These are phyloP conservation scores for Verticillium tricorpus DNA, from an alignment of 2,329 filamentous ascomycete species.

Conservation along the genomic window DNA sequence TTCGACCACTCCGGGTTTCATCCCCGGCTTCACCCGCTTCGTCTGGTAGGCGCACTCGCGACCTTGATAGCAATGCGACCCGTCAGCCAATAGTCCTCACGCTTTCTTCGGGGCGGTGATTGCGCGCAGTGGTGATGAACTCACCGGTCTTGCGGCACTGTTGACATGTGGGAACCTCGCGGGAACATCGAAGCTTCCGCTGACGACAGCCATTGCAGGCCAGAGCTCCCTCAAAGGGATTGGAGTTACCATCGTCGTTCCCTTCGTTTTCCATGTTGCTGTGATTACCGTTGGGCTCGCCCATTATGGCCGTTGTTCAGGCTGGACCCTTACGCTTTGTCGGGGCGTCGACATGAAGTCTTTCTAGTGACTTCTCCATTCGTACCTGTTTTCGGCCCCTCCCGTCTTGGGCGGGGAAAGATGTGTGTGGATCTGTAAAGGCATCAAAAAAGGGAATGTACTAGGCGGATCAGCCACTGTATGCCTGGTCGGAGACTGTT, in stretches of 20 bases:
- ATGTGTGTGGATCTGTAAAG: not conserved
- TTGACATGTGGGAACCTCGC: constrained; percentile 7
- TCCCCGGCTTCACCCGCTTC: constrained; percentile 28
- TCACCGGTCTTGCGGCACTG: constrained; percentile 10
- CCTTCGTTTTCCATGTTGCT: not conserved
- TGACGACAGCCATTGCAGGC: constrained; percentile 9
- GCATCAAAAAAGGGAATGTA: not conserved
- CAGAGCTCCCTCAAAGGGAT: constrained; percentile 1
- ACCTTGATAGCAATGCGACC: not conserved
- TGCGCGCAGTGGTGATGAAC: not conserved
- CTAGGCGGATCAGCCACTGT: not conserved
- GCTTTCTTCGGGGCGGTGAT: not conserved
- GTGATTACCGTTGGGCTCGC: not conserved
- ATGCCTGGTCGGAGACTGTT: not conserved
- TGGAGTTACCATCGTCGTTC: not conserved
- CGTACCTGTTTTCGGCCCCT: not conserved
- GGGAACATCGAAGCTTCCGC: constrained; percentile 7
- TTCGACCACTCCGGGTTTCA: constrained; percentile 32
- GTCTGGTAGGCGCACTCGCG: constrained; percentile 24
- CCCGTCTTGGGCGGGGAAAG: not conserved
- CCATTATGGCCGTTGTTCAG: not conserved
- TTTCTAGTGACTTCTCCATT: not conserved
- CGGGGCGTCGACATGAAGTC: not conserved
- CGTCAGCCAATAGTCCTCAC: not conserved
- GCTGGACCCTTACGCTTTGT: not conserved